Conservation (phyloP, 1,284 basidiomycete genomes). For the Coniophora puteana region DNA sequence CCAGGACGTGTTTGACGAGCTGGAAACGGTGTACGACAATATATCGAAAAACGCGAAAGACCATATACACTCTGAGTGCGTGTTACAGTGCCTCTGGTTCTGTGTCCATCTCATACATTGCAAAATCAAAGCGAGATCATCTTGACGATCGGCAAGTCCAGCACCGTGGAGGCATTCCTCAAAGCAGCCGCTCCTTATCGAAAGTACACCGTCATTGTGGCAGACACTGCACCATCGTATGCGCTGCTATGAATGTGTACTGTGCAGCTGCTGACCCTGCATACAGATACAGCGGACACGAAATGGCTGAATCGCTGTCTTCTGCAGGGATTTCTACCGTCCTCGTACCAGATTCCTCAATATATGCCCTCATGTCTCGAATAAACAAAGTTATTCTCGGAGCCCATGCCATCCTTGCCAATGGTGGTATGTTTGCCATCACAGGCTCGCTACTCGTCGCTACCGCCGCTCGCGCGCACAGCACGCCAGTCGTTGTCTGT, state of each 20-base stretch:
- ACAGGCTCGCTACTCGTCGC: conserved; percentile 84
- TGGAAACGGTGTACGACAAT: conserved; percentile 94
- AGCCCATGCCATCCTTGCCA: conserved; percentile 91
- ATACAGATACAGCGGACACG: conserved; percentile 77
- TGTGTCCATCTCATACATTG: not conserved
- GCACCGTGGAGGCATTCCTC: conserved; percentile 92
- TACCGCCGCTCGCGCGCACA: conserved; percentile 88
- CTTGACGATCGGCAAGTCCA: conserved; percentile 91
- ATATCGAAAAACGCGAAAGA: conserved; percentile 93
- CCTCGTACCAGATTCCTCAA: conserved; percentile 92
- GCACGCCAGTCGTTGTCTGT: conserved; percentile 91
- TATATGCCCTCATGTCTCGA: conserved; percentile 95
- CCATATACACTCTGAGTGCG: conserved; percentile 95
- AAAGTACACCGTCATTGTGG: conserved; percentile 95
- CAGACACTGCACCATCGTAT: conserved; percentile 90
- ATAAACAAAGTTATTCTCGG: conserved; percentile 96
- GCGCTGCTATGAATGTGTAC: conserved; percentile 5
- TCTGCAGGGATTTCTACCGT: conserved; percentile 85
- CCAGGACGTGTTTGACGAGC: conserved; percentile 91
- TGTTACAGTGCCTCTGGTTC: conserved; percentile 11
- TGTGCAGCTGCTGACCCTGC: conserved; percentile 4
- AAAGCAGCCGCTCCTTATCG: conserved; percentile 87
- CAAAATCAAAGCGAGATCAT: conserved; percentile 96
- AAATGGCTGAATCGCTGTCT: conserved; percentile 80
- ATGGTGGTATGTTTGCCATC: conserved; percentile 91